A percentile compares a stretch with the other conserved stretches of the same genome.
These are phyloP conservation scores for Fusarium miscanthi DNA, from an alignment of 2,329 filamentous ascomycete species.

Conservation along the genomic window DNA sequence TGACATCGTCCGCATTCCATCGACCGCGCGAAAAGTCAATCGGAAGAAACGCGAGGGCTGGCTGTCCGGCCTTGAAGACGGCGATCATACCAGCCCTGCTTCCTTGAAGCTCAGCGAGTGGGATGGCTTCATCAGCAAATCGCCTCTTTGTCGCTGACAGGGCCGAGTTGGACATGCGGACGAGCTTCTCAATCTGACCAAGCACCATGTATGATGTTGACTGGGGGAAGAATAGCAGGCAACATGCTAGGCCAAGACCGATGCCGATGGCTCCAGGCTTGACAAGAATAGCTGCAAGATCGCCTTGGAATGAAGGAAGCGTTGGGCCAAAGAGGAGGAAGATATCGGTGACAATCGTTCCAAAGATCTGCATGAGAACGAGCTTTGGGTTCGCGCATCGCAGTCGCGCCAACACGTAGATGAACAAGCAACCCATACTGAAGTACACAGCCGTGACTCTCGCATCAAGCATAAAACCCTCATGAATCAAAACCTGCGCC, in stretches of 20 bases:
- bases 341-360: conserved; percentile 58
- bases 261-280: conserved; percentile 59
- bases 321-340: conserved; percentile 58
- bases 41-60: conserved; percentile 56
- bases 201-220: conserved; percentile 60
- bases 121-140: conserved; percentile 31
- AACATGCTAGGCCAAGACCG: conserved; percentile 57
- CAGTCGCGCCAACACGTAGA: conserved; percentile 57
- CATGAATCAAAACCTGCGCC: conserved; percentile 52
- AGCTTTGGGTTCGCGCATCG: conserved; percentile 59
- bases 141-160: conserved; percentile 47
- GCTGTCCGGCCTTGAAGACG: conserved; percentile 52
- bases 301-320: conserved; percentile 38
- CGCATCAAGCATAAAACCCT: conserved; percentile 60
- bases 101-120: conserved; percentile 47
- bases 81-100: conserved; percentile 47
- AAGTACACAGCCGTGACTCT: conserved; percentile 55
- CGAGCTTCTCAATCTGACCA: conserved; percentile 46
- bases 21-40: conserved; percentile 59
- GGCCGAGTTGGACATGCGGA: conserved; percentile 47
- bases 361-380: conserved; percentile 57
- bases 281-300: conserved; percentile 50
- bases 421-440: conserved; percentile 55
- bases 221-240: conserved; percentile 60
- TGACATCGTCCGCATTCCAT: conserved; percentile 59